phyloP scores from a whole-genome alignment of 768 basidiomycete genomes.

The Serendipita sp. region DNA sequence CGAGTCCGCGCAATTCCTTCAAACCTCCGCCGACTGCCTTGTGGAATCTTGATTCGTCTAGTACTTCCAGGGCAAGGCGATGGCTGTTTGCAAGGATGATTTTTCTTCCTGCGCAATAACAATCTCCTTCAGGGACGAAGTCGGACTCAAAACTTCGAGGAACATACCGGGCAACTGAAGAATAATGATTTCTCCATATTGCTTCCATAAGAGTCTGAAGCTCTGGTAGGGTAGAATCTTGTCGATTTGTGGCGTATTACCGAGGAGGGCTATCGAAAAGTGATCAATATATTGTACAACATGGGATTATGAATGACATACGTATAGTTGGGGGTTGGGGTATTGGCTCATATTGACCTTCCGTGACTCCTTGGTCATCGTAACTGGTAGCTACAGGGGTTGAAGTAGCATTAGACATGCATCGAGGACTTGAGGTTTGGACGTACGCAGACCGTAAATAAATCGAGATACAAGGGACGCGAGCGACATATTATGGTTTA shows the following conservation, averaged over 20 bases:
- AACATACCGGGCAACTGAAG: conserved; percentile 24
- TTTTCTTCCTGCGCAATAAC: conserved; percentile 15
- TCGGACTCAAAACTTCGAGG: background rate
- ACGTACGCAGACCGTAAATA: background rate
- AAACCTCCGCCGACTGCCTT: conserved; percentile 26
- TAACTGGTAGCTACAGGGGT: background rate
- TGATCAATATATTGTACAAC: background rate
- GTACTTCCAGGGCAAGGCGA: conserved; percentile 28
- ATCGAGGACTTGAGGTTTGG: too few species aligned
- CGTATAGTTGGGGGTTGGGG: conserved; percentile 28
- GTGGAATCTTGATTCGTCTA: conserved; percentile 28
- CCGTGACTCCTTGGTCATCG: background rate
- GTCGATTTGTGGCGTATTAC: conserved; percentile 21
- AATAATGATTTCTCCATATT: conserved; percentile 30
- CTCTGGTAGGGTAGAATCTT: conserved; percentile 11
- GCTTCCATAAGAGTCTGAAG: conserved; percentile 20
- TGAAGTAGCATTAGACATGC: background rate
- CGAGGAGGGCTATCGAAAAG: conserved; percentile 21
- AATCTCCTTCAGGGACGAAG: background rate
- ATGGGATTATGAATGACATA: background rate
- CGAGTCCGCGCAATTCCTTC: conserved; percentile 23
- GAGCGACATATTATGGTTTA: background rate
- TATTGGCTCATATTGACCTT: conserved; percentile 19
- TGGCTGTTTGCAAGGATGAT: conserved; percentile 22
- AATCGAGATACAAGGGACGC: background rate